A percentile compares a stretch with the other conserved stretches of the same genome.
Conservation (phyloP, 2,329 filamentous ascomycete genomes). For the Phialemoniopsis sp. region DNA sequence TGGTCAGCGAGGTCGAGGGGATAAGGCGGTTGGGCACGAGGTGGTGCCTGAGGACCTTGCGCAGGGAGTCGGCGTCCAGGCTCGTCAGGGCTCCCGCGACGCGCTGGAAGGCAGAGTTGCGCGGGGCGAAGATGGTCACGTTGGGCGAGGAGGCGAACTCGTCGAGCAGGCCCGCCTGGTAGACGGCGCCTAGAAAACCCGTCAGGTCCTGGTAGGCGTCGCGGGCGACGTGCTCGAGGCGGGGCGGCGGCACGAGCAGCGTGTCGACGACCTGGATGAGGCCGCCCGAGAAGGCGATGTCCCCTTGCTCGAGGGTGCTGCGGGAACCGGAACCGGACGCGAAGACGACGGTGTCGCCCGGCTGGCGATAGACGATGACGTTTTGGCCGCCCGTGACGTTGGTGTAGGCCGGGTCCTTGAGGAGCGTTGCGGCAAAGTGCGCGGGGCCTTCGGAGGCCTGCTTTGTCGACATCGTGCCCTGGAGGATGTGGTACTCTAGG, state of each 20-base stretch:
- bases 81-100: constrained; percentile 37
- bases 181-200: constrained; percentile 35
- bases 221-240: constrained; percentile 26
- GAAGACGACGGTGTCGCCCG: constrained; percentile 32
- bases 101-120: constrained; percentile 44
- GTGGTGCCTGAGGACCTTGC: constrained; percentile 50
- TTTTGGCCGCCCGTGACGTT: constrained; percentile 47
- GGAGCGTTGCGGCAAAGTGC: constrained; percentile 36
- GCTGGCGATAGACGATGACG: constrained; percentile 39
- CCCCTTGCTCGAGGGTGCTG: constrained; percentile 32
- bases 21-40: constrained; percentile 48
- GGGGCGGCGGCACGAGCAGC: constrained; percentile 41
- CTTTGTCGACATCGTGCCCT: constrained; percentile 38
- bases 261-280: constrained; percentile 49
- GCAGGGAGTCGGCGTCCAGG: constrained; percentile 32
- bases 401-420: constrained; percentile 34
- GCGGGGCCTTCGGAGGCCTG: constrained; percentile 29
- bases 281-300: constrained; percentile 43
- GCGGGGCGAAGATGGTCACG: constrained; percentile 52
- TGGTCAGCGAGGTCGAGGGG: constrained; percentile 43
- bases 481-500: constrained; percentile 59
- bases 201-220: constrained; percentile 28
- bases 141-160: constrained; percentile 36
- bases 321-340: constrained; percentile 34
- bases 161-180: constrained; percentile 26